Evolutionary conservation across 2,329 filamentous ascomycete genomes (phyloP).

Genomic region (Neobulgaria alba): DNA sequence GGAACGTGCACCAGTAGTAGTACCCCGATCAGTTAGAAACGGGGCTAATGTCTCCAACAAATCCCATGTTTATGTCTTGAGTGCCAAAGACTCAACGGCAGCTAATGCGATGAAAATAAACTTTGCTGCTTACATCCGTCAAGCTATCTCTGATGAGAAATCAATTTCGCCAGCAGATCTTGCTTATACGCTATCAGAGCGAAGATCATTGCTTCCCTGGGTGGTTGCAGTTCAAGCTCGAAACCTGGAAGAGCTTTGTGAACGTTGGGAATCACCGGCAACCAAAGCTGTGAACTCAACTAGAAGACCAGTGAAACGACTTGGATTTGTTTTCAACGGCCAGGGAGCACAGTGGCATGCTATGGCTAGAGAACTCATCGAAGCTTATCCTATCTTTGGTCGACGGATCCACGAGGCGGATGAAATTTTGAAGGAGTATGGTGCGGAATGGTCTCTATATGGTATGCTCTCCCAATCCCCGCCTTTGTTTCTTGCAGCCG

Average conservation of each 20-base stretch:
- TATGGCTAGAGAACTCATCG: slow-evolving; percentile 25
- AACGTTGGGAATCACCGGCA: too few species aligned
- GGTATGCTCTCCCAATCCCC: background rate
- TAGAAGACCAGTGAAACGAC: too few species aligned
- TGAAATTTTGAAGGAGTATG: slow-evolving; percentile 30
- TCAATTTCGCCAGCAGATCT: slow-evolving; percentile 13
- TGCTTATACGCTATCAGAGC: slow-evolving; percentile 23
- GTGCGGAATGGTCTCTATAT: slow-evolving; percentile 22
- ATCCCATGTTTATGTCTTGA: slow-evolving; percentile 16
- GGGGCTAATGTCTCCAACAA: background rate
- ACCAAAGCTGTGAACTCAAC: too few species aligned
- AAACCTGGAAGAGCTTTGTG: background rate
- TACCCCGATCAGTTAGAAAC: background rate
- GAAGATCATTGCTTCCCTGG: slow-evolving; percentile 21
- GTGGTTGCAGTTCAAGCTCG: slow-evolving; percentile 16
- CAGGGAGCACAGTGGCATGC: slow-evolving; percentile 25
- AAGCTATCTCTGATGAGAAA: slow-evolving; percentile 17
- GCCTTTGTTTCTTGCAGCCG: background rate
- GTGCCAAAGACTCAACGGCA: slow-evolving; percentile 18
- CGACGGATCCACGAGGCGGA: slow-evolving; percentile 29
- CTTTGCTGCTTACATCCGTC: slow-evolving; percentile 18
- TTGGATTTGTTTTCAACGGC: slow-evolving; percentile 25
- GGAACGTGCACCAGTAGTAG: background rate
- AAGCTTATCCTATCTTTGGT: slow-evolving; percentile 30
- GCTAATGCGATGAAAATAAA: slow-evolving; percentile 14